Base-by-base conservation (phyloP, 148 eudicot species). In the Rhododendron griersonianum region DNA sequence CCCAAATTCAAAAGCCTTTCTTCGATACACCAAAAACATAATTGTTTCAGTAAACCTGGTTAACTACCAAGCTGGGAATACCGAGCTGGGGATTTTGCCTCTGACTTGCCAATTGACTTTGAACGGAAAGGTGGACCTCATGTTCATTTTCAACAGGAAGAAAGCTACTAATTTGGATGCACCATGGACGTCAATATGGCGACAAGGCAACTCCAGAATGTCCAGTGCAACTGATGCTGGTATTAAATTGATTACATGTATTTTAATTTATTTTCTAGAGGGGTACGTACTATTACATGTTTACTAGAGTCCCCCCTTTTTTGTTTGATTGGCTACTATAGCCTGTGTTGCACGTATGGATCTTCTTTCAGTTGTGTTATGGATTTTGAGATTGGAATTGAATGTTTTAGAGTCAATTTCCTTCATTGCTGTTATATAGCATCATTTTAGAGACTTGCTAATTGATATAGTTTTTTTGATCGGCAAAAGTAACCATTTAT, bases 21-120 rank as follows among this genome's bases (percentile, higher is more conserved):
- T 61, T 28, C 63, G 47, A 21, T 18, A 80, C 1, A 85, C 89
- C 14, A 88, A 79, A 78, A 82, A 78, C 35, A 23, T 88, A 0
- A 39, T 1, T 5, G 80, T 88, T 11, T 1, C 0, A 0, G 81
- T 76, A 83, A 44, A 84, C 11, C 7, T 85, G 19, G 63, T 57
- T 23, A 10, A n/a, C 39, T n/a, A n/a, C n/a, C 73, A 25, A 25
- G 30, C 19, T 53, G 19, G 59, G 59, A 53, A 53, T 53, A 3
- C 77, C 6, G 41, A 33, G 41, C 8, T 13, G 19, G 59, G 59
- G 77, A 33, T 33, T 33, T 33, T 33, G 35, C 35, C 67, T 47
- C 18, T 77, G 85, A 67, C 77, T 88, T 41, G 59, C 44, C 7
- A 14, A 14, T 73, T 21, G 44, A 73, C 78, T 30, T 73, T 73